phyloP scores from a whole-genome alignment of 164 flowering plant species.

The Aristolochia contorta region DNA sequence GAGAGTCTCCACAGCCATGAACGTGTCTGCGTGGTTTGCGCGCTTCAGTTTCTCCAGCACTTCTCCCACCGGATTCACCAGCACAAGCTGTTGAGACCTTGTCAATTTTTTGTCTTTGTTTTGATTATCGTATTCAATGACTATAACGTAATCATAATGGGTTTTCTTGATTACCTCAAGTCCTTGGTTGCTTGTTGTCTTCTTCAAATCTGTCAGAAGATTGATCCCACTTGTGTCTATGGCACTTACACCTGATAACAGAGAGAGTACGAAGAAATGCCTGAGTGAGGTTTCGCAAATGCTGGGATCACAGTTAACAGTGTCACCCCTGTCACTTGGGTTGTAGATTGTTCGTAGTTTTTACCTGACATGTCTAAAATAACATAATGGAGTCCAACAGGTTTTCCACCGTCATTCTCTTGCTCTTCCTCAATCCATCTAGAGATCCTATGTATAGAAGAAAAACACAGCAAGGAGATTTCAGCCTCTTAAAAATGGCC shows the following conservation, averaged over 20 bases:
- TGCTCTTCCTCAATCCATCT: slow-evolving; percentile 75
- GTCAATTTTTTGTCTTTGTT: neutral
- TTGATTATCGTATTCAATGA: neutral
- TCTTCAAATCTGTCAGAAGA: slow-evolving; percentile 50
- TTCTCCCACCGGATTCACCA: slow-evolving; percentile 80
- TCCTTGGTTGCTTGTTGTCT: slow-evolving; percentile 37
- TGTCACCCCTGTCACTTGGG: neutral
- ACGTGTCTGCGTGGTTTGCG: slow-evolving; percentile 33
- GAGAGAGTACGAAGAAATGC: neutral
- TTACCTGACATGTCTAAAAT: slow-evolving; percentile 66
- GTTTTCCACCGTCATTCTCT: slow-evolving; percentile 24
- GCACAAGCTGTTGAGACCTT: slow-evolving; percentile 43
- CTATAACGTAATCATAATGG: neutral
- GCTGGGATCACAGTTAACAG: too few species aligned
- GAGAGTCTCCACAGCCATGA: slow-evolving; percentile 37
- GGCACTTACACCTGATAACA: slow-evolving; percentile 53
- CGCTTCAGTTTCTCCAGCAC: slow-evolving; percentile 64
- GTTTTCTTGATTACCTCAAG: slow-evolving; percentile 36
- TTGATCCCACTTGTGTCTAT: slow-evolving; percentile 76
- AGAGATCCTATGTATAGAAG: slow-evolving; percentile 39
- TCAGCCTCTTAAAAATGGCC: neutral
- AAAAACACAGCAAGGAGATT: neutral
- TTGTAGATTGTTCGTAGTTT: neutral
- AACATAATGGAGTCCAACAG: slow-evolving; percentile 30
- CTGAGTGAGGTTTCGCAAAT: neutral